phyloP scores from a whole-genome alignment of 306 rosid species.

The Dryas drummondii region DNA sequence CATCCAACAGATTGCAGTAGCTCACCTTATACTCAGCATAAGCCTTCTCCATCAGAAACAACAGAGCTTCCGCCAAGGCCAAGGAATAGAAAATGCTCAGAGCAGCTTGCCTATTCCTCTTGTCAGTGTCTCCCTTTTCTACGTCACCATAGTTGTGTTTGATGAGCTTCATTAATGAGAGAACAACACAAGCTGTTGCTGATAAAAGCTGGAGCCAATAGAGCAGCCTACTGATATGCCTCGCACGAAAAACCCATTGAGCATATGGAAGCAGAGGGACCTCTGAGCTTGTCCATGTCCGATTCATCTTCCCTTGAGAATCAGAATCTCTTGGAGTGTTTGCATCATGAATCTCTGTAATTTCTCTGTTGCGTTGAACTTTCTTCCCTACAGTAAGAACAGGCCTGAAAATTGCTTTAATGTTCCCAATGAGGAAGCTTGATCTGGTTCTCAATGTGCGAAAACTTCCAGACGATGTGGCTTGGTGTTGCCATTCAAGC shows the following conservation, averaged over 20 bases:
- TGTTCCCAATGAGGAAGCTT: conserved; percentile 31
- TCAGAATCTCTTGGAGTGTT: conserved; percentile 22
- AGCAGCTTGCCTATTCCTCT: conserved; percentile 70
- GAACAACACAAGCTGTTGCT: conserved; percentile 76
- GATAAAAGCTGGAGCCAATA: conserved; percentile 95
- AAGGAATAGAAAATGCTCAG: conserved; percentile 67
- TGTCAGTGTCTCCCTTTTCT: conserved; percentile 78
- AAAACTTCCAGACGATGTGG: conserved; percentile 91
- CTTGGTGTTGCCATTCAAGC: conserved; percentile 97
- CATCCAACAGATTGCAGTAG: conserved; percentile 60
- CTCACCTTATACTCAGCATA: conserved; percentile 82
- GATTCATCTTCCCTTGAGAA: conserved; percentile 46
- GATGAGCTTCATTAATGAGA: conserved; percentile 65
- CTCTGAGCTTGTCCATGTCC: conserved; percentile 75
- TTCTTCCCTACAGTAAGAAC: conserved; percentile 28
- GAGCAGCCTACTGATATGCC: conserved; percentile 72
- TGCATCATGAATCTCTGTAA: conserved; percentile 15
- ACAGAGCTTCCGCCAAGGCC: conserved; percentile 85
- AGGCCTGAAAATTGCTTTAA: conserved; percentile 49
- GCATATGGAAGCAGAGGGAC: conserved; percentile 83
- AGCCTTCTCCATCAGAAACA: conserved; percentile 78
- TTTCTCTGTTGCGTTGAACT: conserved; percentile 31
- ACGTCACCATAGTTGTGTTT: conserved; percentile 66
- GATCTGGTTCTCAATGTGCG: conserved; percentile 52
- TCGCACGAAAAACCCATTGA: conserved; percentile 63